phyloP scores from a whole-genome alignment of 140 eudicot species.

The Ambrosia hybrid region DNA sequence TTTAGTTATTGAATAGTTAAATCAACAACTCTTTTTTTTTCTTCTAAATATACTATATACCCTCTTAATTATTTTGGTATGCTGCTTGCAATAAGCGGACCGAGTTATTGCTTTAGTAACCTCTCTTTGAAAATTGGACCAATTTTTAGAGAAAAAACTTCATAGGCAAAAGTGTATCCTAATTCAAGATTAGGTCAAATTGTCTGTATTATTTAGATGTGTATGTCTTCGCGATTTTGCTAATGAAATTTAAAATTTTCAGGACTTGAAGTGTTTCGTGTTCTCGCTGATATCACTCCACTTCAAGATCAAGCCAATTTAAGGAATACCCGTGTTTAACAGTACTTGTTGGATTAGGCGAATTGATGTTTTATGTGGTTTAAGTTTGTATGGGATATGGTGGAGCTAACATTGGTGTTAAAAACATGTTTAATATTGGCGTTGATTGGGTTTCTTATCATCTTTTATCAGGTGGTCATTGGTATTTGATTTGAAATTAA shows the following conservation, averaged over 20 bases:
- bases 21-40: no score
- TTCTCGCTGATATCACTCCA: slow-evolving; percentile 85
- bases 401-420: slow-evolving; percentile 23
- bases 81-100: no score
- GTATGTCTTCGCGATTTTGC: not conserved
- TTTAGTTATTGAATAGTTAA: not conserved
- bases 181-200: not conserved
- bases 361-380: slow-evolving; percentile 28
- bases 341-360: slow-evolving; percentile 22
- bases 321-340: slow-evolving; percentile 17
- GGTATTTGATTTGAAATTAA: slow-evolving; percentile 22
- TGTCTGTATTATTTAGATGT: not conserved
- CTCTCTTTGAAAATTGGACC: not conserved
- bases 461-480: slow-evolving; percentile 18
- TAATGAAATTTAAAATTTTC: slow-evolving; percentile 32
- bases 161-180: not conserved
- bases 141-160: not conserved
- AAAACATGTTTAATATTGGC: slow-evolving; percentile 15
- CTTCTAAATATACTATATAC: not conserved
- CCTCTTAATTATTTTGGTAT: not conserved
- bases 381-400: slow-evolving; percentile 26
- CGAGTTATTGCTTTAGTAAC: no score
- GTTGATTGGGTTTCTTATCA: slow-evolving; percentile 14
- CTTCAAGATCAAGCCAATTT: slow-evolving; percentile 93
- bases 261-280: slow-evolving; percentile 92